A percentile compares a stretch with the other conserved stretches of the same genome.
These are phyloP conservation scores for Geotrichum carabidarum DNA, from an alignment of 1,139 yeast genomes.

Conservation along the genomic window DNA sequence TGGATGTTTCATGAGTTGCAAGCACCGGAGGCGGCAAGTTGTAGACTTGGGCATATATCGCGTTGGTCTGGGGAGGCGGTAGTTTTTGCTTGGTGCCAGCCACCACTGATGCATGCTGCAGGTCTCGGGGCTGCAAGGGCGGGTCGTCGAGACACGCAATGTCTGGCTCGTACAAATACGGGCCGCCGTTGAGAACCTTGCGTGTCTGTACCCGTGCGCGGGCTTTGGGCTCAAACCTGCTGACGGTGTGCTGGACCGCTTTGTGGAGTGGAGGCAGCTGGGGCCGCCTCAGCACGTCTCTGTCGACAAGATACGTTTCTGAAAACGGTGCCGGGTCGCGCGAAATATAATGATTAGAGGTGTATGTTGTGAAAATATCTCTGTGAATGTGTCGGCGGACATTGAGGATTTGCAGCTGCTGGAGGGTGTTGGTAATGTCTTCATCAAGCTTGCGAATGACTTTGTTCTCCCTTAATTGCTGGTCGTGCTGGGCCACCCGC, in stretches of 20 bases:
- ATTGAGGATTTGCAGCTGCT: slow-evolving; percentile 4
- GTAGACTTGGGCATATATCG: background rate
- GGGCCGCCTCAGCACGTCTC: slow-evolving; percentile 22
- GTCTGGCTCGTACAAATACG: background rate
- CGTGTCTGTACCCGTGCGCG: slow-evolving; percentile 7
- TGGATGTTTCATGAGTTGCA: background rate
- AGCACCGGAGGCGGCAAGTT: background rate
- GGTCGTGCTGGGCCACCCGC: slow-evolving; percentile 12
- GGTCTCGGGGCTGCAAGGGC: background rate
- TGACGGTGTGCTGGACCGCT: slow-evolving; percentile 11
- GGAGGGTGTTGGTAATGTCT: slow-evolving; percentile 7
- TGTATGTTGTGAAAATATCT: slow-evolving; percentile 32
- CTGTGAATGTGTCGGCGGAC: slow-evolving; percentile 32
- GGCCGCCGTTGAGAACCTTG: background rate
- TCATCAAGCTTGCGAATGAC: slow-evolving; percentile 9
- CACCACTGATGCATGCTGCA: background rate
- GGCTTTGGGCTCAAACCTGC: slow-evolving; percentile 5
- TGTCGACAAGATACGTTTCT: slow-evolving; percentile 28
- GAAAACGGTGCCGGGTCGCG: slow-evolving; percentile 21
- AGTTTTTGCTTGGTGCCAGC: slow-evolving; percentile 3
- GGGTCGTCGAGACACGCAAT: slow-evolving; percentile 4
- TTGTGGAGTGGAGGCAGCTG: background rate
- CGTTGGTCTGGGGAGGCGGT: slow-evolving; percentile 6
- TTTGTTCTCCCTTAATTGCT: slow-evolving; percentile 6
- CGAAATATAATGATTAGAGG: slow-evolving; percentile 23